Percentiles rank a stretch among this genome's conserved stretches.
These are phyloP conservation scores for Pythium angustatum DNA, from an alignment of 352 stramenopile species.

Conservation along the genomic window DNA sequence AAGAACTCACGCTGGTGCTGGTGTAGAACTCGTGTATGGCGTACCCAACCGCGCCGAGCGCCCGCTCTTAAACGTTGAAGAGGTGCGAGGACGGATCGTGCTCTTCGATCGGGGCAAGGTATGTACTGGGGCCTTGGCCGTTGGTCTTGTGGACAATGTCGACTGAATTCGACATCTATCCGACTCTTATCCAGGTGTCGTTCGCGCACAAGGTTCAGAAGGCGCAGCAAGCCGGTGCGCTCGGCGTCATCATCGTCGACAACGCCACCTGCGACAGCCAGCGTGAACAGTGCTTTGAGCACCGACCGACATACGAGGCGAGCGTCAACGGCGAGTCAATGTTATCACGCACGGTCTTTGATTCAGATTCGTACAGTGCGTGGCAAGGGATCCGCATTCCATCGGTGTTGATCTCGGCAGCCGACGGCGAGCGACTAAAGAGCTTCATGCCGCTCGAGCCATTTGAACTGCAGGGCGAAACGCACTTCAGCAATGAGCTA, in stretches of 20 bases:
- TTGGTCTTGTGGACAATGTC: background rate
- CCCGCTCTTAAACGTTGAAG: slow-evolving; percentile 6
- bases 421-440: slow-evolving; percentile 16
- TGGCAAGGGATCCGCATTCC: slow-evolving; percentile 16
- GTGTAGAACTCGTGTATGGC: slow-evolving; percentile 19
- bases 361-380: background rate
- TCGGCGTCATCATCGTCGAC: slow-evolving; percentile 18
- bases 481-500: slow-evolving; percentile 8
- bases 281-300: slow-evolving; percentile 6
- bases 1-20: background rate
- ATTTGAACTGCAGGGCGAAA: slow-evolving; percentile 16
- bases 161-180: background rate
- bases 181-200: background rate
- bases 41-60: slow-evolving; percentile 11
- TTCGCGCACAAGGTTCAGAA: slow-evolving; percentile 20
- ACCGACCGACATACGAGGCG: background rate
- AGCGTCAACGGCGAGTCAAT: background rate
- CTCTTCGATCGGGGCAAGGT: slow-evolving; percentile 20
- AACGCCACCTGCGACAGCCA: background rate
- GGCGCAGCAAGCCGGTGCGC: slow-evolving; percentile 11
- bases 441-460: slow-evolving; percentile 12
- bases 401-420: slow-evolving; percentile 15
- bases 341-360: background rate
- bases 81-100: slow-evolving; percentile 13
- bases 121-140: background rate